Conservation (phyloP, 768 basidiomycete species). For the Hygrocybe coccinea region DNA sequence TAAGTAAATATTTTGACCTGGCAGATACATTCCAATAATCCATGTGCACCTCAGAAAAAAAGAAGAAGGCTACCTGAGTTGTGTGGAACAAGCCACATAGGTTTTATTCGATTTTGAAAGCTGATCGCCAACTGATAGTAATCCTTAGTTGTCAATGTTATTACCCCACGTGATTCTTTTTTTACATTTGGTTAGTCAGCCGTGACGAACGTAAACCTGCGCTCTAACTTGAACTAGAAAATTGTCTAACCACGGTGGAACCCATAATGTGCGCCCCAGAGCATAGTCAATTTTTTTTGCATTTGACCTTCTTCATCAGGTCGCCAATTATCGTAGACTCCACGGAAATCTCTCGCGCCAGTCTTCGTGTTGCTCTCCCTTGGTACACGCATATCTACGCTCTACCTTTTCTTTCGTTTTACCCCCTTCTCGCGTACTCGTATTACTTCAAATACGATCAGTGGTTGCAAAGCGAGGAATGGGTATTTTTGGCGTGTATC, state of each 20-base stretch:
- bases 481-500: conserved; percentile 93
- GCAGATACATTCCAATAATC: too few species aligned
- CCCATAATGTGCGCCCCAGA: neutral
- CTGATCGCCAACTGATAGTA: too few species aligned
- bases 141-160: too few species aligned
- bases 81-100: too few species aligned
- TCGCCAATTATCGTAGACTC: conserved; percentile 42
- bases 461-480: conserved; percentile 91
- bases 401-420: conserved; percentile 72
- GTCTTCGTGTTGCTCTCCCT: conserved; percentile 62
- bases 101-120: neutral
- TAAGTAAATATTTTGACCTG: too few species aligned
- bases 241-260: too few species aligned
- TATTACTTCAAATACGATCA: conserved; percentile 88
- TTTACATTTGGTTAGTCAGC: too few species aligned
- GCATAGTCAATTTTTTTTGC: neutral
- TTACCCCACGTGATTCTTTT: neutral
- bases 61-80: too few species aligned
- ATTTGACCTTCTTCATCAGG: neutral
- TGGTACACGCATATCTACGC: conserved; percentile 70
- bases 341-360: conserved; percentile 62
- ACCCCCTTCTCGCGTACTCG: conserved; percentile 82
- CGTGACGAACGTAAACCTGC: too few species aligned
- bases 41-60: too few species aligned
- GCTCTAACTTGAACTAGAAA: too few species aligned